Evolutionary conservation across 345 rosid genomes (phyloP).

Genomic region (Arabis hirsuta): DNA sequence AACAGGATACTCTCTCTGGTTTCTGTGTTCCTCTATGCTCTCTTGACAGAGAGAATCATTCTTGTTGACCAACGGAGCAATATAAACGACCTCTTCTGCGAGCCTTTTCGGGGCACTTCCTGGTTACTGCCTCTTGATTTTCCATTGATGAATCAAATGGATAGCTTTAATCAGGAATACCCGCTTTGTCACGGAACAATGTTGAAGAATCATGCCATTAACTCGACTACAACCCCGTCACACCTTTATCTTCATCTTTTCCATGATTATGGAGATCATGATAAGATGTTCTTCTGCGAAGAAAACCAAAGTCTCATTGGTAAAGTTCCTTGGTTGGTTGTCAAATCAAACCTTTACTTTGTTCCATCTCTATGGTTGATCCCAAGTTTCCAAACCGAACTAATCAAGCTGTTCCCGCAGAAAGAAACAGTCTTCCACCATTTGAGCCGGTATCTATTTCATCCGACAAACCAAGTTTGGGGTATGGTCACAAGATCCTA

Average conservation of each 20-base stretch:
- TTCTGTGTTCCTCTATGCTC: slow-evolving; percentile 46
- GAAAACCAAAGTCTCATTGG: slow-evolving; percentile 17
- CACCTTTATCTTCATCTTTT: slow-evolving; percentile 29
- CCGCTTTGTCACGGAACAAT: slow-evolving; percentile 2
- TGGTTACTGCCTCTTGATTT: slow-evolving; percentile 41
- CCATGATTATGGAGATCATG: slow-evolving; percentile 29
- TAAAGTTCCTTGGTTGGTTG: slow-evolving; percentile 38
- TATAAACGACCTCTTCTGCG: slow-evolving; percentile 38
- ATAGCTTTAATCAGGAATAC: neutral
- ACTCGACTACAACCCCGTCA: no score
- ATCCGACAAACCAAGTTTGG: slow-evolving; percentile 49
- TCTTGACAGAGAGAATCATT: slow-evolving; percentile 37
- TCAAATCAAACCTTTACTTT: slow-evolving; percentile 22
- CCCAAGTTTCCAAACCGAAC: slow-evolving; percentile 18
- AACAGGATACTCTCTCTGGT: slow-evolving; percentile 39
- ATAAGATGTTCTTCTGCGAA: slow-evolving; percentile 32
- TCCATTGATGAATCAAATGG: slow-evolving; percentile 14
- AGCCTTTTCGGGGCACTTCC: slow-evolving; percentile 37
- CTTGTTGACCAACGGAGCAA: slow-evolving; percentile 26
- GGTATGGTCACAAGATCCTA: slow-evolving; percentile 38
- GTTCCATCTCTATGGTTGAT: slow-evolving; percentile 41
- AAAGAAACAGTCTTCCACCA: slow-evolving; percentile 46
- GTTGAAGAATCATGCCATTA: neutral
- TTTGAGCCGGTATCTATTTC: slow-evolving; percentile 43
- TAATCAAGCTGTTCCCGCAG: slow-evolving; percentile 32